Evolutionary conservation across 306 rosid genomes (phyloP).

Genomic region (Castanospermum australe): DNA sequence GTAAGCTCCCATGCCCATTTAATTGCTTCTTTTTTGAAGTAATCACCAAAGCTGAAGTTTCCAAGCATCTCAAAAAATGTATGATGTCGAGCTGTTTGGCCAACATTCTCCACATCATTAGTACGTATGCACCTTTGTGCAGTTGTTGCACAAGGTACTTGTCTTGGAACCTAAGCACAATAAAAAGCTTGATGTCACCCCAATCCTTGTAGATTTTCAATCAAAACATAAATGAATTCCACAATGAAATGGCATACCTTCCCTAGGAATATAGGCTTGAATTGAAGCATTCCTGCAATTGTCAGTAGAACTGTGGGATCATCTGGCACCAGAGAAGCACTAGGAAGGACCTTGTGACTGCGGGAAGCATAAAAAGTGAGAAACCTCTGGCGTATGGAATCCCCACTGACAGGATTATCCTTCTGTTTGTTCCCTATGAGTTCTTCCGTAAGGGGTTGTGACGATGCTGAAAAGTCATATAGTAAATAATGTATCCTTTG

Average conservation of each 20-base stretch:
- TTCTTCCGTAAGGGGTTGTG: constrained; percentile 48
- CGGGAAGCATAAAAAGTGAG: constrained; percentile 63
- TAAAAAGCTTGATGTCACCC: background rate
- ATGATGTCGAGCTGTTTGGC: constrained; percentile 83
- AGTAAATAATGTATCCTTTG: constrained; percentile 13
- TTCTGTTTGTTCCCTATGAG: constrained; percentile 33
- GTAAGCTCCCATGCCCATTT: constrained; percentile 96
- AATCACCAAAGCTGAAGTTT: constrained; percentile 96
- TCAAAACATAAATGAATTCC: background rate
- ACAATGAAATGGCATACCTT: constrained; percentile 38
- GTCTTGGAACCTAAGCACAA: constrained; percentile 57
- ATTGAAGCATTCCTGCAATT: constrained; percentile 83
- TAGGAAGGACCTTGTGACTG: constrained; percentile 65
- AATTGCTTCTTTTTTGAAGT: constrained; percentile 93
- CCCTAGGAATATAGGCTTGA: constrained; percentile 69
- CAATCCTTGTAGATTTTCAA: background rate
- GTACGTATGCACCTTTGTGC: constrained; percentile 90
- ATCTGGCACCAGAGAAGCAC: constrained; percentile 73
- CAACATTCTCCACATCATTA: constrained; percentile 87
- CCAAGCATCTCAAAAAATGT: constrained; percentile 99
- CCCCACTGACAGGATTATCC: constrained; percentile 53
- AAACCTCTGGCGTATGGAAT: constrained; percentile 53
- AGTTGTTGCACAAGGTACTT: constrained; percentile 81
- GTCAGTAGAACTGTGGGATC: constrained; percentile 68
- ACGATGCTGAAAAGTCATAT: constrained; percentile 51